Percentiles rank a stretch among this genome's conserved stretches.
phyloP scores from a whole-genome alignment of 495 filamentous ascomycete genomes.

The Copromyces sp. region DNA sequence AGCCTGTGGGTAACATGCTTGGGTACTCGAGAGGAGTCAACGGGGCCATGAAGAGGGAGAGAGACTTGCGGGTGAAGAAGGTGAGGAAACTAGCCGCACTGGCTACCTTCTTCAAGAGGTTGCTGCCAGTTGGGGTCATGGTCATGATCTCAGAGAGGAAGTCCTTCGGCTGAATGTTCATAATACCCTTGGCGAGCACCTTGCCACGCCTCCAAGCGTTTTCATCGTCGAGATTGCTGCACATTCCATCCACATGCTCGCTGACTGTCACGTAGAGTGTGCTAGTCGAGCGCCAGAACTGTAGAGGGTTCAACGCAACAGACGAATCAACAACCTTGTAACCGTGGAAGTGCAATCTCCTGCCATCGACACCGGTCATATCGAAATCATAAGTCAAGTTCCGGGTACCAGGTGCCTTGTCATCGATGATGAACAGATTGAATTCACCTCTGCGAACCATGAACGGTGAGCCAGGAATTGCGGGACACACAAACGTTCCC shows the following conservation, averaged over 20 bases:
- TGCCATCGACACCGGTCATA: slow-evolving; percentile 43
- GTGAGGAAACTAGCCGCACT: slow-evolving; percentile 42
- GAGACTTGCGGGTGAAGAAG: slow-evolving; percentile 47
- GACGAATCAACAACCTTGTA: slow-evolving; percentile 53
- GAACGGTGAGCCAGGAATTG: slow-evolving; percentile 46
- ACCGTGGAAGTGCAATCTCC: slow-evolving; percentile 46
- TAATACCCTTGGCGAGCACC: slow-evolving; percentile 47
- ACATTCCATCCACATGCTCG: slow-evolving; percentile 21
- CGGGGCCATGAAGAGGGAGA: slow-evolving; percentile 45
- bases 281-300: slow-evolving; percentile 53
- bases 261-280: slow-evolving; percentile 50
- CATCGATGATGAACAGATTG: slow-evolving; percentile 46
- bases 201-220: slow-evolving; percentile 28
- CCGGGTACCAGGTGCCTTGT: slow-evolving; percentile 42
- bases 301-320: slow-evolving; percentile 40
- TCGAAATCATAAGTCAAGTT: slow-evolving; percentile 54
- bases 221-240: slow-evolving; percentile 25
- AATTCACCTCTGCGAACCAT: slow-evolving; percentile 50
- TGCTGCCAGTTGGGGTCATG: slow-evolving; percentile 40
- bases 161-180: slow-evolving; percentile 45
- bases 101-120: slow-evolving; percentile 28
- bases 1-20: slow-evolving; percentile 33
- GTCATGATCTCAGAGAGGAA: slow-evolving; percentile 50
- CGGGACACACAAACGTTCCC: slow-evolving; percentile 52
- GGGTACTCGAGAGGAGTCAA: slow-evolving; percentile 46